Conservation (phyloP, 257 asterid genomes). For the Cruciata laevipes region DNA sequence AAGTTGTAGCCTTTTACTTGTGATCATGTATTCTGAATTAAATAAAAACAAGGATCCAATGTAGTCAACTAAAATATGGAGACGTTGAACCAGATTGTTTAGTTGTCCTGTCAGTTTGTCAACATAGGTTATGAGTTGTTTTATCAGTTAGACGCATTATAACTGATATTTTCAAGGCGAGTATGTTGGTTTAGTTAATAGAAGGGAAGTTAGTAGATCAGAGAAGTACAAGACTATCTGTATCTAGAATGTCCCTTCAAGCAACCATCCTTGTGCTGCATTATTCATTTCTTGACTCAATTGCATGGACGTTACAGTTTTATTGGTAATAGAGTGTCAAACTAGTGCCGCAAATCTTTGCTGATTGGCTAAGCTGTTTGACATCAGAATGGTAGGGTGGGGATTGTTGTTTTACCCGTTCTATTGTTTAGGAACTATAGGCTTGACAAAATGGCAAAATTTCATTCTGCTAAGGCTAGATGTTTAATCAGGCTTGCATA, state of each 20-base stretch:
- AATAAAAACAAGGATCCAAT: neutral
- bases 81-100: neutral
- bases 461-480: neutral
- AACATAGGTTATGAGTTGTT: neutral
- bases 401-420: neutral
- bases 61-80: neutral
- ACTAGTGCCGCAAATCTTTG: neutral
- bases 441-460: neutral
- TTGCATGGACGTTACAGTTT: neutral
- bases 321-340: neutral
- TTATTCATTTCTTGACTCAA: too few species aligned
- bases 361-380: neutral
- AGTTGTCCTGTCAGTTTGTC: neutral
- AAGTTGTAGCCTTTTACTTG: neutral
- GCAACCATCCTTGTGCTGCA: neutral
- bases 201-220: neutral
- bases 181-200: neutral
- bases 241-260: neutral
- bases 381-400: too few species aligned
- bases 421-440: neutral
- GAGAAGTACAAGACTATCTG: neutral
- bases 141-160: neutral
- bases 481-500: neutral
- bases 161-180: neutral
- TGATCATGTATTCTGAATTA: neutral